Evolutionary conservation across 257 asterid genomes (phyloP), one percentile per base, ranked within the genome.

Genomic region (Linaria vulgaris): DNA sequence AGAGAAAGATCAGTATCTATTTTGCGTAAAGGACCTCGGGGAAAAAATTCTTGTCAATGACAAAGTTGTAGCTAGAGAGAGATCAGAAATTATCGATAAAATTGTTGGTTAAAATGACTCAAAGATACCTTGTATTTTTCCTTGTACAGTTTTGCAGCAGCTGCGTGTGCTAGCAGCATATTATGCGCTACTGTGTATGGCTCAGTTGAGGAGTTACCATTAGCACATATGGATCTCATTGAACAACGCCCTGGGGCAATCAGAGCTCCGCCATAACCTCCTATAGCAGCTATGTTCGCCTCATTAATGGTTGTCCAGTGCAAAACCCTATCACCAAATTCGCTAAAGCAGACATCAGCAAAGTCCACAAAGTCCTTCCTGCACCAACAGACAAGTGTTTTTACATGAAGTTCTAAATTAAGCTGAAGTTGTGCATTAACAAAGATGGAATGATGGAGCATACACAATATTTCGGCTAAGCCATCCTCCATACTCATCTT

Each of bases 401-500:
- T 43, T 52, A 34, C 9, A 27, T 59, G 21, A 23, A 39, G 41
- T 23, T 14, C 23, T 17, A 44, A n/a, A n/a, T n/a, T n/a, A n/a
- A n/a, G n/a, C n/a, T n/a, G n/a, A n/a, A n/a, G n/a, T n/a, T n/a
- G n/a, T n/a, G n/a, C n/a, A n/a, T n/a, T n/a, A n/a, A n/a, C n/a
- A n/a, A n/a, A n/a, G n/a, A n/a, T n/a, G n/a, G n/a, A n/a, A n/a
- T n/a, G n/a, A n/a, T n/a, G n/a, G 24, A 25, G 20, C 78, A 34
- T 79, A 84, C 88, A 87, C 83, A 9, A 82, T 68, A 37, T 74
- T 66, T 54, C 70, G 62, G 68, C 77, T 82, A 20, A 80, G 77
- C 86, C 87, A 82, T 56, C 88, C 88, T 3, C 72, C 78, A 12
- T 84, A 80, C 65, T 79, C 81, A 30, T 84, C 90, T 30, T 82